A percentile compares a stretch with the other conserved stretches of the same genome.
Evolutionary conservation across 208 protist genomes (phyloP).

Genomic region (Wallacemonas sp.): DNA sequence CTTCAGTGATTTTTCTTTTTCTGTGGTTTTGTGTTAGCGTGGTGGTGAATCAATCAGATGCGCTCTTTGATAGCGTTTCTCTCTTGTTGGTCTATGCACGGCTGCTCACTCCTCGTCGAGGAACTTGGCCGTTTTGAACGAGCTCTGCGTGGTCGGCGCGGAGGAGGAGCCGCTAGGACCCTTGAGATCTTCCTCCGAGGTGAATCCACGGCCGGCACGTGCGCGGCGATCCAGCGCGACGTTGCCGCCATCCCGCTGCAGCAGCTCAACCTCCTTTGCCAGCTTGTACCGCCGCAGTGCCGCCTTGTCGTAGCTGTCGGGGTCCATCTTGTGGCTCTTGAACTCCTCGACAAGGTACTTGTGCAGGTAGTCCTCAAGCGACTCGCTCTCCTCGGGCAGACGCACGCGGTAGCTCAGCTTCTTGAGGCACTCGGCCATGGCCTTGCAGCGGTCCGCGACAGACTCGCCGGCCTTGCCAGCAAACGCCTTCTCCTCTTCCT

Average conservation of each 20-base stretch:
- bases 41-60: neutral
- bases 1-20: neutral
- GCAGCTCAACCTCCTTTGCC: conserved; percentile 62
- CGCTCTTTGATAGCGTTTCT: neutral
- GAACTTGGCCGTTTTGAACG: conserved; percentile 51
- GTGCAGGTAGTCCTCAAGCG: conserved; percentile 56
- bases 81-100: neutral
- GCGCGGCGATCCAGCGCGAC: conserved; percentile 57
- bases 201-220: conserved; percentile 62
- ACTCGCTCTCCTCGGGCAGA: conserved; percentile 41
- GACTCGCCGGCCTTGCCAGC: conserved; percentile 12
- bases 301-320: conserved; percentile 45
- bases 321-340: conserved; percentile 65
- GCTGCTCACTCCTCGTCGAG: conserved; percentile 67
- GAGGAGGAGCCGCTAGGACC: conserved; percentile 4
- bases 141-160: conserved; percentile 7
- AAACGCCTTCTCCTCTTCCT: conserved; percentile 19
- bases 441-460: conserved; percentile 55
- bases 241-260: conserved; percentile 75
- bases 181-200: conserved; percentile 10
- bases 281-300: conserved; percentile 70
- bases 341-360: conserved; percentile 67
- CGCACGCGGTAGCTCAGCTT: conserved; percentile 66
- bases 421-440: conserved; percentile 67
- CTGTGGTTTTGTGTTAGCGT: neutral